Conservation (phyloP, 2,329 filamentous ascomycete species). For the Neonectria coccinea region DNA sequence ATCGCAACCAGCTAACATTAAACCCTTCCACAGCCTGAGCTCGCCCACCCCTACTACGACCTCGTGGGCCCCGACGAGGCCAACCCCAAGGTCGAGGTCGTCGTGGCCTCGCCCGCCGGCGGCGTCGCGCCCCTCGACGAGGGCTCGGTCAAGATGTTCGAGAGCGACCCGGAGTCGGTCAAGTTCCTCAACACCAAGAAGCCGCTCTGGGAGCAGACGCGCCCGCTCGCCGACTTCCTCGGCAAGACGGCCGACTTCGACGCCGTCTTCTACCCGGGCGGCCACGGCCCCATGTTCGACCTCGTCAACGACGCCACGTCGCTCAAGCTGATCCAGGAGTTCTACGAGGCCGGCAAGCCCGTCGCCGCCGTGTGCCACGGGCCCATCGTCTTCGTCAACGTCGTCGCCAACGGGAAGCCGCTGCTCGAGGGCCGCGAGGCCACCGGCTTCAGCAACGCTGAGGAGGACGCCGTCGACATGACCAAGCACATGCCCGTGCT, state of each 20-base stretch:
- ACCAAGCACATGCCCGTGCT: slow-evolving; percentile 68
- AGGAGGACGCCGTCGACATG: slow-evolving; percentile 60
- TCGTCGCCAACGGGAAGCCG: slow-evolving; percentile 63
- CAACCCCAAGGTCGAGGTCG: slow-evolving; percentile 62
- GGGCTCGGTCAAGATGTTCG: slow-evolving; percentile 65
- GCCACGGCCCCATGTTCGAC: slow-evolving; percentile 74
- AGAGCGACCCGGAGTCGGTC: slow-evolving; percentile 63
- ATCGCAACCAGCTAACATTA: background rate
- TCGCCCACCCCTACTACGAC: slow-evolving; percentile 73
- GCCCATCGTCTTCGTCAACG: slow-evolving; percentile 71
- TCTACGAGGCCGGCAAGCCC: slow-evolving; percentile 68
- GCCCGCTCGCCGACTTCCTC: slow-evolving; percentile 66
- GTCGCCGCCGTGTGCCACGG: slow-evolving; percentile 77
- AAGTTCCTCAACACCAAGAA: slow-evolving; percentile 68
- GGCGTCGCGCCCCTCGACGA: slow-evolving; percentile 72
- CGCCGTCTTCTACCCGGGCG: slow-evolving; percentile 67
- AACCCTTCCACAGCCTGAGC: slow-evolving; percentile 62
- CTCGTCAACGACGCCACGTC: slow-evolving; percentile 66
- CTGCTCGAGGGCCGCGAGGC: slow-evolving; percentile 68
- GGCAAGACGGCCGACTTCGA: slow-evolving; percentile 70
- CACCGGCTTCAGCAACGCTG: slow-evolving; percentile 73
- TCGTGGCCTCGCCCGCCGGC: slow-evolving; percentile 71
- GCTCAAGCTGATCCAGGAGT: slow-evolving; percentile 69
- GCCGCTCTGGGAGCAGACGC: slow-evolving; percentile 72
- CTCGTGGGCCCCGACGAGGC: slow-evolving; percentile 52